Evolutionary conservation across 2,329 filamentous ascomycete genomes (phyloP), one percentile per base, ranked within the genome.

Genomic region (Sporothrix brunneoviolacea): DNA sequence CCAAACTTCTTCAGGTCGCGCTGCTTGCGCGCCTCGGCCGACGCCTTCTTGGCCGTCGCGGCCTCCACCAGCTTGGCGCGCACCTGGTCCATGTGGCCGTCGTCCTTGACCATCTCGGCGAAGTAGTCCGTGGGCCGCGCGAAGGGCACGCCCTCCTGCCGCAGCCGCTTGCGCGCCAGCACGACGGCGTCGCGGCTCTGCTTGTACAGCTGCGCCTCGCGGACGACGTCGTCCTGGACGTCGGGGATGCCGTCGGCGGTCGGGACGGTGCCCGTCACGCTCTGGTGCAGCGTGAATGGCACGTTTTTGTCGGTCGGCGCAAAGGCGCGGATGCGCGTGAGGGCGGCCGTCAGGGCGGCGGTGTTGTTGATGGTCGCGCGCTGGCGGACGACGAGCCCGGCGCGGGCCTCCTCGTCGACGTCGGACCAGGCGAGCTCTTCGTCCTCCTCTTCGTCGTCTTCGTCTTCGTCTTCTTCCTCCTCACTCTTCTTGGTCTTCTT

Each of bases 1-100:
- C 93, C 93, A 66, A 97, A 98, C 73, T 97, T 98, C 83, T 96
- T 97, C 62, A 97, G 76, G 67, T 98, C 93, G 57, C 93, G 79
- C 73, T 91, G 84, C 71, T 90, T 90, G 65, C 90, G 82, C 7
- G 93, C 93, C 69, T 98, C 93, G 21, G 87, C 83, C 24, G 89
- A 80, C 1, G 93, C 91, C 75, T 95, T 95, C 77, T 95, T 95
- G 55, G 82, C 77, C 10, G 91, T 88, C 0, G 91, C 93, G 64
- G 94, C 89, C 62, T 97, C 91, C 55, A 95, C 79, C 62, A 97
- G 74, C 77, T 94, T 95, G 63, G 84, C 82, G 76, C 94, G 94
- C 66, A 98, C 88, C 76, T 88, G 91, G 65, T 88, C 88, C 93
- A 98, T 98, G 69, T 96, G 93, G 62, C 94, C 91, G 65, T 98